Percentiles rank a stretch among this genome's conserved stretches.
These are phyloP conservation scores for Capillidium heterosporum DNA, from an alignment of 371 early-diverging fungal species.

Conservation along the genomic window DNA sequence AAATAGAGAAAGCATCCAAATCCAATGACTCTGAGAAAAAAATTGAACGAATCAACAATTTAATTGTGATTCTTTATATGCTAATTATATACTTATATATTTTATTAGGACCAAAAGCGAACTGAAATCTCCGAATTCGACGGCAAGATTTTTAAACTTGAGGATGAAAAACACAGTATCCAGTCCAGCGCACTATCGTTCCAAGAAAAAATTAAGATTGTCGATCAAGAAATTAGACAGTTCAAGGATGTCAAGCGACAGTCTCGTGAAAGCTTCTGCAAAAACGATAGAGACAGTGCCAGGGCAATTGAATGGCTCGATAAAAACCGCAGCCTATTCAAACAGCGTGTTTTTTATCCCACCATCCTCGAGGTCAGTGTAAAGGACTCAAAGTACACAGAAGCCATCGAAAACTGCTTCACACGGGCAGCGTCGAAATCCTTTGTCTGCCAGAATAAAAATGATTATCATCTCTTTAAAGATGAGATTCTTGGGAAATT, in stretches of 20 bases:
- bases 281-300: slow-evolving; percentile 24
- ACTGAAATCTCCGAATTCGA: not conserved
- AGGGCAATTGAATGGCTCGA: slow-evolving; percentile 42
- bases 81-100: too few species aligned
- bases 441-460: slow-evolving; percentile 54
- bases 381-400: slow-evolving; percentile 34
- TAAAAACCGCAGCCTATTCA: slow-evolving; percentile 35
- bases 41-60: too few species aligned
- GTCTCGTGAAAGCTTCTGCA: slow-evolving; percentile 21
- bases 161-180: slow-evolving; percentile 10
- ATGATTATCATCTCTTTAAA: slow-evolving; percentile 54
- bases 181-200: slow-evolving; percentile 1
- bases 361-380: slow-evolving; percentile 26
- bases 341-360: slow-evolving; percentile 54
- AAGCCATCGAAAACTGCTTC: slow-evolving; percentile 32
- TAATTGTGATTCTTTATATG: too few species aligned
- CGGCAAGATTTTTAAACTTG: not conserved
- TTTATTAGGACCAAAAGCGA: not conserved
- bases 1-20: too few species aligned
- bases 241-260: slow-evolving; percentile 32
- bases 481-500: slow-evolving; percentile 32
- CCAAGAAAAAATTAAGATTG: slow-evolving; percentile 1
- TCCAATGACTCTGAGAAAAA: too few species aligned
- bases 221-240: slow-evolving; percentile 14
- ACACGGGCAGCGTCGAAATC: slow-evolving; percentile 19